These are phyloP conservation scores for Neltuma alba DNA, from an alignment of 306 rosid species.

Conservation along the genomic window DNA sequence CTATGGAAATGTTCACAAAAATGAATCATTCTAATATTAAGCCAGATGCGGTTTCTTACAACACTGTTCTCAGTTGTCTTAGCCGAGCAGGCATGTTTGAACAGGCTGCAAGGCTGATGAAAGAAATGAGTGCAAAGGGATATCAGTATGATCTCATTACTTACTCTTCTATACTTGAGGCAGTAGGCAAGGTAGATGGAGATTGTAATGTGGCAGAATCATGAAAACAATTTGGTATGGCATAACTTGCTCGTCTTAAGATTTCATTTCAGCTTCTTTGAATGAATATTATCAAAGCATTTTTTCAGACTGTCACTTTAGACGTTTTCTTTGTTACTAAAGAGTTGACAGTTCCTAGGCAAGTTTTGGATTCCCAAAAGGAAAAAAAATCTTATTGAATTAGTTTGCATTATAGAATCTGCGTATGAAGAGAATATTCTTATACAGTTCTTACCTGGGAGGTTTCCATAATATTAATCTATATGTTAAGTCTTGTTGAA, in stretches of 20 bases:
- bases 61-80: constrained; percentile 79
- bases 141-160: constrained; percentile 77
- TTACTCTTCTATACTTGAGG: constrained; percentile 91
- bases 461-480: not conserved
- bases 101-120: constrained; percentile 90
- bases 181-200: constrained; percentile 92
- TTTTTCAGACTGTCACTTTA: not conserved
- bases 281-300: not conserved
- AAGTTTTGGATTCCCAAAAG: not conserved
- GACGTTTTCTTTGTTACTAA: not conserved
- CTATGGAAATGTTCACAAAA: constrained; percentile 72
- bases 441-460: not conserved
- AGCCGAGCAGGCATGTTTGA: constrained; percentile 95
- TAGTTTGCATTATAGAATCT: not conserved
- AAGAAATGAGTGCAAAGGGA: constrained; percentile 79
- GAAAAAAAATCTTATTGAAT: not conserved
- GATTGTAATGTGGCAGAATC: constrained; percentile 34
- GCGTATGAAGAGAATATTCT: not conserved
- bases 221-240: constrained; percentile 30
- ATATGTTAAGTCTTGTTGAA: not conserved
- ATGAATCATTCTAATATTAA: constrained; percentile 61
- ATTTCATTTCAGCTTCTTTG: not conserved
- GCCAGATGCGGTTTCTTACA: constrained; percentile 88
- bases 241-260: not conserved
- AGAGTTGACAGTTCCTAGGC: not conserved